Conservation (phyloP, 129 eudicot genomes). For the Scalesia atractyloides region DNA sequence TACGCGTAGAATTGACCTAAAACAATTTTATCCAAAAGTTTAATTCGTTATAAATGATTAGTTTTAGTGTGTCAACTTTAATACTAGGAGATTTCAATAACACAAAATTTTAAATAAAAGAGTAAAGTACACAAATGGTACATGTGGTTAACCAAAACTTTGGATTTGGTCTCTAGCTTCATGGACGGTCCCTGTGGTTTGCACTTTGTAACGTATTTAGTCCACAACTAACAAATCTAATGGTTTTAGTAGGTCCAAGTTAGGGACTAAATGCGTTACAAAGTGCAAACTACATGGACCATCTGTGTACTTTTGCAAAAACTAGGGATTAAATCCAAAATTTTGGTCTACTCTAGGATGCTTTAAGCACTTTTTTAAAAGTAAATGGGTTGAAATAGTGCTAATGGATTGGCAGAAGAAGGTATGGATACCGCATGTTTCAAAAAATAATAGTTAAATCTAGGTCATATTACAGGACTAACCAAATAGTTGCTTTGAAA, state of each 20-base stretch:
- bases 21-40: not conserved
- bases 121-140: not conserved
- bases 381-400: conserved; percentile 3
- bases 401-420: not conserved
- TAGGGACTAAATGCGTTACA: too few relatives aligned
- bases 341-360: too few relatives aligned
- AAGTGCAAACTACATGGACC: too few relatives aligned
- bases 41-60: not conserved
- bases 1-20: not conserved
- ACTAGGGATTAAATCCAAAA: too few relatives aligned
- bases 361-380: not conserved
- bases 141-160: too few relatives aligned
- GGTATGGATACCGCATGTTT: not conserved
- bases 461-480: conserved; percentile 27
- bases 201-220: too few relatives aligned
- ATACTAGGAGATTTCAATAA: not conserved
- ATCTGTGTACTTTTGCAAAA: too few relatives aligned
- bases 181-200: too few relatives aligned
- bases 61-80: not conserved
- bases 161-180: too few relatives aligned
- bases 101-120: too few relatives aligned
- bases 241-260: too few relatives aligned
- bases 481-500: conserved; percentile 77
- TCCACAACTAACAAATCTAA: too few relatives aligned
- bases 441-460: not conserved